These are phyloP conservation scores for Solanum boliviense DNA, from an alignment of 257 asterid genomes.

Conservation along the genomic window DNA sequence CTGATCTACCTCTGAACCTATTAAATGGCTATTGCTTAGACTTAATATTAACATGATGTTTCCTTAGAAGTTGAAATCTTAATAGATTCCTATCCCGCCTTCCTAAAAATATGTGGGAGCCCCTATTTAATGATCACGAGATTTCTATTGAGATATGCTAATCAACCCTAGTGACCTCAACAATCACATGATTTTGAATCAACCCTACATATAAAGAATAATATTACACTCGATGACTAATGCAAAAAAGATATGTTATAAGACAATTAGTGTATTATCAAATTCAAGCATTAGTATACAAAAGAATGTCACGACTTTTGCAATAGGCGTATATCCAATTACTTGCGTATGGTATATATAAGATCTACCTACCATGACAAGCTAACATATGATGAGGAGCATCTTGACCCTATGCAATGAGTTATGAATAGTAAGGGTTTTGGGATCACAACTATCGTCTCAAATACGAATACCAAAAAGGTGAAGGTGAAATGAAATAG, in stretches of 20 bases:
- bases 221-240: not conserved
- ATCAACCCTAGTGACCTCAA: constrained; percentile 32
- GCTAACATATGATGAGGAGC: not conserved
- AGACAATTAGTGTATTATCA: not conserved
- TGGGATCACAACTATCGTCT: not conserved
- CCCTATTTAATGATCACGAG: not conserved
- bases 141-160: not conserved
- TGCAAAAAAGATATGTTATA: not conserved
- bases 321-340: not conserved
- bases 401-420: not conserved
- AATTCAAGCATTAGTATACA: not conserved
- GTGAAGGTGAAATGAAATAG: not conserved
- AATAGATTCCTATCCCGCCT: not conserved
- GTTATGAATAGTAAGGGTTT: too few species aligned
- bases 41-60: too few species aligned
- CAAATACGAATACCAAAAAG: not conserved
- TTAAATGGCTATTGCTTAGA: not conserved
- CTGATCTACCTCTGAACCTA: not conserved
- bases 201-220: constrained; percentile 40
- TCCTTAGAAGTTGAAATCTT: not conserved
- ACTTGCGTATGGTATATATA: not conserved
- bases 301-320: not conserved
- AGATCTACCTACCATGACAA: not conserved
- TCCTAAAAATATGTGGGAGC: not conserved
- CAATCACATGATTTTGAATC: constrained; percentile 63